Percentiles rank a stretch among this genome's conserved stretches.
These are phyloP conservation scores for Remersonia thermophila DNA, from an alignment of 2,329 filamentous ascomycete species.

Conservation along the genomic window DNA sequence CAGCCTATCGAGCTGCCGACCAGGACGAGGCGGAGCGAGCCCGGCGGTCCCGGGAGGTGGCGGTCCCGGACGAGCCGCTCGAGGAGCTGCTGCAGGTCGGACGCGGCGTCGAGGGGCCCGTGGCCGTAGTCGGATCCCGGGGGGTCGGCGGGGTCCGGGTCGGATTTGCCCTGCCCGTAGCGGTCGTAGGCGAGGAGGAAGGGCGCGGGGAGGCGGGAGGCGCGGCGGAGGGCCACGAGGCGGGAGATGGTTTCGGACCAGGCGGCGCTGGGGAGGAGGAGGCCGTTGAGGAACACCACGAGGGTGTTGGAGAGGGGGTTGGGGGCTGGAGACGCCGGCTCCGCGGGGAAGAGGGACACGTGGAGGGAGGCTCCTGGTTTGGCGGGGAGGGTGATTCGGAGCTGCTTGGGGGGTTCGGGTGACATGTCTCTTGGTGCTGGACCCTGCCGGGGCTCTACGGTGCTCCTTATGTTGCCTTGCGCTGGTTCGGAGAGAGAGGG, in stretches of 20 bases:
- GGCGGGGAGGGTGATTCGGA: slow-evolving; percentile 10
- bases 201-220: slow-evolving; percentile 16
- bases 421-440: too few species aligned
- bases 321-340: background rate
- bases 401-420: too few species aligned
- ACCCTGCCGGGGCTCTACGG: too few species aligned
- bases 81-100: slow-evolving; percentile 33
- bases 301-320: slow-evolving; percentile 10
- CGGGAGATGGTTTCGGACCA: slow-evolving; percentile 13
- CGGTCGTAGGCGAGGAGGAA: slow-evolving; percentile 44
- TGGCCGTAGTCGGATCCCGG: slow-evolving; percentile 31
- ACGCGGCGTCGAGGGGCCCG: slow-evolving; percentile 30
- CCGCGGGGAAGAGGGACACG: slow-evolving; percentile 7
- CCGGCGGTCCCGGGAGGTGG: slow-evolving; percentile 14
- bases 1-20: slow-evolving; percentile 42
- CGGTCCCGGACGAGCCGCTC: slow-evolving; percentile 25
- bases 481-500: too few species aligned
- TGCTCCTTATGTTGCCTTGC: too few species aligned
- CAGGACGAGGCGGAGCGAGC: slow-evolving; percentile 25
- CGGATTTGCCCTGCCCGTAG: slow-evolving; percentile 39
- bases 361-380: slow-evolving; percentile 14
- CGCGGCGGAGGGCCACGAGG: slow-evolving; percentile 6
- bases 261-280: slow-evolving; percentile 10
- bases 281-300: slow-evolving; percentile 18
- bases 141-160: slow-evolving; percentile 35